Conservation (phyloP, 2,329 filamentous ascomycete species). For the Aspergillus alliaceus region DNA sequence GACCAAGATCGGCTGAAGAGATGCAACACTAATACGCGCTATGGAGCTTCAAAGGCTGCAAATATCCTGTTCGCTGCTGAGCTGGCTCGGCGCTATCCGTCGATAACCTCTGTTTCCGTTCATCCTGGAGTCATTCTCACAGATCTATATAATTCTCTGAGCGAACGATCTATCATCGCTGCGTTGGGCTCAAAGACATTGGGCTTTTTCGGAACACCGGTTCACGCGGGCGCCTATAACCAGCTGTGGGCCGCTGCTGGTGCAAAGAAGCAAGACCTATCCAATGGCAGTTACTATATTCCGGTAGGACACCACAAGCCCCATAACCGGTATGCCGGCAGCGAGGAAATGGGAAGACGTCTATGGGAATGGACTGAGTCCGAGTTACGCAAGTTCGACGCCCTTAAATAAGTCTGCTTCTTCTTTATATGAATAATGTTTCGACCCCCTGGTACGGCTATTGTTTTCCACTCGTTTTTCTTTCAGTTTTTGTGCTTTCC, state of each 20-base stretch:
- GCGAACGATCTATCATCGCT: conserved; percentile 6
- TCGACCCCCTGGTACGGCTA: too few relatives aligned
- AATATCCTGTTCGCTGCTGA: conserved; percentile 48
- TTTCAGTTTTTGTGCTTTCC: too few relatives aligned
- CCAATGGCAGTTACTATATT: conserved; percentile 31
- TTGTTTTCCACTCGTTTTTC: too few relatives aligned
- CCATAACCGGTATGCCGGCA: conserved; percentile 25
- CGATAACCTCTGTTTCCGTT: conserved; percentile 41
- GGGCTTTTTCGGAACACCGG: conserved; percentile 18
- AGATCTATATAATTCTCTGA: conserved; percentile 27
- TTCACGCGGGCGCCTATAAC: conserved; percentile 24
- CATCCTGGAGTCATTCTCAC: conserved; percentile 48
- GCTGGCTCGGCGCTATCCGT: conserved; percentile 38
- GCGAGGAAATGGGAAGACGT: conserved; percentile 24
- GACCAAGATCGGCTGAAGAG: conserved; percentile 30
- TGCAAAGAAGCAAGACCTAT: conserved; percentile 23
- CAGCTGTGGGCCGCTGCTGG: conserved; percentile 33
- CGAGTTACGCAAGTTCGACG: conserved; percentile 19
- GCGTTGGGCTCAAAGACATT: conserved; percentile 13
- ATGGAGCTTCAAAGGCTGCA: conserved; percentile 48
- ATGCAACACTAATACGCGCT: conserved; percentile 36
- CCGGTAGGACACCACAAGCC: conserved; percentile 29
- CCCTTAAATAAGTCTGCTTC: too few relatives aligned
- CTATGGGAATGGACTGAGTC: conserved; percentile 38
- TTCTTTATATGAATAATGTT: too few relatives aligned